Percentiles rank a stretch among this genome's conserved stretches.
These are phyloP conservation scores for Kondoa subrosea DNA, from an alignment of 768 basidiomycete species.

Conservation along the genomic window DNA sequence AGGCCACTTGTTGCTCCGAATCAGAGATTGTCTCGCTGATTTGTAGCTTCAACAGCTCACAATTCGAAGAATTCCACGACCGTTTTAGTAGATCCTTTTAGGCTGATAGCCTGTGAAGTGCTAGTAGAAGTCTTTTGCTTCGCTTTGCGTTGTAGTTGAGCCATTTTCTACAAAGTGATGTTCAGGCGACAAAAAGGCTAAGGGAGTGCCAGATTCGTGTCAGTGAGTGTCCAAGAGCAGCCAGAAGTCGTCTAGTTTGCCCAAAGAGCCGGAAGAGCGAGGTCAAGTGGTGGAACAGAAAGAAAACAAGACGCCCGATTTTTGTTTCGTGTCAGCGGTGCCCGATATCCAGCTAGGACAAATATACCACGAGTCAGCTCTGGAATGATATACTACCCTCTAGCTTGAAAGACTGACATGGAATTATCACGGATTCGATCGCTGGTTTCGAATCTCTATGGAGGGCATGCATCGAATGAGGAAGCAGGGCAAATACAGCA, in stretches of 20 bases:
- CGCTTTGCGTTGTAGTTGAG: not conserved
- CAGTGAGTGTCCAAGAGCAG: no score
- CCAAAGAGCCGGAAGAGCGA: no score
- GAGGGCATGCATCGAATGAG: not conserved
- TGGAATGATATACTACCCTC: no score
- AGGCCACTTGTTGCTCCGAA: no score
- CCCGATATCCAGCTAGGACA: no score
- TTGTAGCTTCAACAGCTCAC: not conserved
- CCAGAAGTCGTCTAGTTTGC: no score
- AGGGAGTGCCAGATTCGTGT: no score
- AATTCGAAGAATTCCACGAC: conserved; percentile 99
- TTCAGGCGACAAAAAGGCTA: no score
- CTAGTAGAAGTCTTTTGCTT: conserved; percentile 3
- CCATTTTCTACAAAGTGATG: not conserved
- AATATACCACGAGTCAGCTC: no score
- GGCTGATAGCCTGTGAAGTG: conserved; percentile 45
- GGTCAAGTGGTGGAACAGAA: no score
- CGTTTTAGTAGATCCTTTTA: conserved; percentile 82
- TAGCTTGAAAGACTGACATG: not conserved
- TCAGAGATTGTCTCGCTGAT: not conserved
- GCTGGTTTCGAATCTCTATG: not conserved
- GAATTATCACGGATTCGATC: not conserved
- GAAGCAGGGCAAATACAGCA: not conserved
- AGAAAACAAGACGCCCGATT: no score
- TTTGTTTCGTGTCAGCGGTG: no score